Percentiles rank a stretch among this genome's conserved stretches.
Evolutionary conservation across 331 rosid species (phyloP).

Genomic region (Malus hybrid): DNA sequence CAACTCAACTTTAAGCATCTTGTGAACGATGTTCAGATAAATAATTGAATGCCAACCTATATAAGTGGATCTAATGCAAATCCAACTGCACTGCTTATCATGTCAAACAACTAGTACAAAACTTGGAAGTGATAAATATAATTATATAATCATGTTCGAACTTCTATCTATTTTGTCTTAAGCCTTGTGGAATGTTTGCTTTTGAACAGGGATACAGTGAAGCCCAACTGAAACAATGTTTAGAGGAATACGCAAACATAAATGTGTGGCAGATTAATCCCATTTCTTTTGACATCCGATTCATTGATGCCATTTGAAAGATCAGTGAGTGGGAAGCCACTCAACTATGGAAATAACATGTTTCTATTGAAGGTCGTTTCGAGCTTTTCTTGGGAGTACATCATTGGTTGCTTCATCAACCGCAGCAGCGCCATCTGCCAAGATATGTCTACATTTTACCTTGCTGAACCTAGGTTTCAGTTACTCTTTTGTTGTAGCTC

Average conservation of each 20-base stretch:
- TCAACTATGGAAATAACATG: neutral
- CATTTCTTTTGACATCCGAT: conserved; percentile 78
- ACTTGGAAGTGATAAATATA: neutral
- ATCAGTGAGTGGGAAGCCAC: neutral
- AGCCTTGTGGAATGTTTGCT: conserved; percentile 41
- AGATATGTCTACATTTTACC: neutral
- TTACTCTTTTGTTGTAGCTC: conserved; percentile 38
- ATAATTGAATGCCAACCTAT: neutral
- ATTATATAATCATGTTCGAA: no score
- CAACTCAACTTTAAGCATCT: neutral
- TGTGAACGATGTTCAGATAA: neutral
- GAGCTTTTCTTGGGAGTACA: neutral
- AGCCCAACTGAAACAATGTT: conserved; percentile 89
- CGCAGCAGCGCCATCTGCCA: neutral
- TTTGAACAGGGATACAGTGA: conserved; percentile 86
- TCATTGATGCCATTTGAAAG: conserved; percentile 50
- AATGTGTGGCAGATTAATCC: conserved; percentile 99
- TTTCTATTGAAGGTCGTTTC: neutral
- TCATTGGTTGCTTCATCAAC: neutral
- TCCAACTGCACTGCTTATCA: neutral
- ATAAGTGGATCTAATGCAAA: neutral
- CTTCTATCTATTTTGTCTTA: neutral
- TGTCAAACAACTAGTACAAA: neutral
- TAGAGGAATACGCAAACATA: conserved; percentile 95
- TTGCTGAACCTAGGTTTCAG: neutral